A percentile compares a stretch with the other conserved stretches of the same genome.
Conservation (phyloP, 2,329 filamentous ascomycete species). For the Pseudogymnoascus sp. region DNA sequence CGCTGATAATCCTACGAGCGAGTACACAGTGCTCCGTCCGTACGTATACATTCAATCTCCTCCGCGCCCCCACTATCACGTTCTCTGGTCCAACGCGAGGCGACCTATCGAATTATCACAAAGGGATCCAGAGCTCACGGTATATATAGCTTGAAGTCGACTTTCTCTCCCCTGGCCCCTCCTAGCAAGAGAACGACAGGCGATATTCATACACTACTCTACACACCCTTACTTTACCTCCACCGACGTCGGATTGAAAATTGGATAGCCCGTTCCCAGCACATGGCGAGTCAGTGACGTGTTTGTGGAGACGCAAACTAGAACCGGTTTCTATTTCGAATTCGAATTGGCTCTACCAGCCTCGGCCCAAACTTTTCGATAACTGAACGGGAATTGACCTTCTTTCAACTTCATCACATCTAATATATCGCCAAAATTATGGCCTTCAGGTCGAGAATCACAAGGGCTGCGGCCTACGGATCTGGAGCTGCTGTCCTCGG, state of each 20-base stretch:
- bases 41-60: not conserved
- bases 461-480: conserved; percentile 43
- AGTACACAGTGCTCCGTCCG: not conserved
- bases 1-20: not conserved
- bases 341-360: not conserved
- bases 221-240: not conserved
- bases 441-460: conserved; percentile 33
- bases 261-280: not conserved
- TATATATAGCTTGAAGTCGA: conserved; percentile 2
- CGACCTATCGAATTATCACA: conserved; percentile 4
- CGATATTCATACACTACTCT: not conserved
- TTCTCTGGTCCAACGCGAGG: not conserved
- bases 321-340: not conserved
- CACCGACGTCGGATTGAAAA: not conserved
- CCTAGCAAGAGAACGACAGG: not conserved
- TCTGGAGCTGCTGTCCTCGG: conserved; percentile 37
- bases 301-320: conserved; percentile 7
- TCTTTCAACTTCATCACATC: not conserved
- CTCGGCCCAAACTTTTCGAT: not conserved
- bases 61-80: not conserved
- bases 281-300: conserved; percentile 4
- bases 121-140: conserved; percentile 1
- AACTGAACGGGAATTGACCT: not conserved
- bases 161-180: not conserved
- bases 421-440: conserved; percentile 16